Evolutionary conservation across 352 stramenopile genomes (phyloP), one percentile per base, ranked within the genome.

Genomic region (Phytophthora sp.): DNA sequence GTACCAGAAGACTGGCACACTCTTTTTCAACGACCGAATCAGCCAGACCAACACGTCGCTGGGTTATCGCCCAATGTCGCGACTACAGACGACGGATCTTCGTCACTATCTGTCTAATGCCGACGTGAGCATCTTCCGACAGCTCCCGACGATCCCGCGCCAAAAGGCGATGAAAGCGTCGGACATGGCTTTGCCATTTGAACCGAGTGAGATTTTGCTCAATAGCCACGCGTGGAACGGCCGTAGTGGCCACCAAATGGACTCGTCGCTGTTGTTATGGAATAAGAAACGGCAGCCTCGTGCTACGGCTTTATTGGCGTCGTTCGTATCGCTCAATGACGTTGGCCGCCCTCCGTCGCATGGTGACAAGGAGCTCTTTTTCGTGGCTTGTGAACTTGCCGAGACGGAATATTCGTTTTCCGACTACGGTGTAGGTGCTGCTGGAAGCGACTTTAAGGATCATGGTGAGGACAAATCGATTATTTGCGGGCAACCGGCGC

Each of bases 221-320:
- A 72, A 56, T 4, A 86, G 72, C 21, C 76, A 88, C 50, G 41
- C 71, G 39, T 90, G 78, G 76, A 88, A 82, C 30, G 57, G 72
- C 21, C 79, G 70, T 1, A 71, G 77, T 5, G 79, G 81, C 31
- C 77, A 88, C 18, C 75, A 87, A n/a, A 69, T 83, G 39, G 82
- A 90, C 54, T 86, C 82, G 44, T 86, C 82, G 12, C 38, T 90
- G 20, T 33, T 87, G 30, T 67, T 88, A 0, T 90, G 82, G 82
- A 88, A 47, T 46, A 88, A 89, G 64, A 50, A 67, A 7, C 57
- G 64, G 18, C 79, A 90, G 46, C 68, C 64, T 7, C 77, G 73
- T 26, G 79, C 82, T 15, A 90, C 82, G 0, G 68, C 71, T 8
- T 44, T 84, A 16, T 44, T 90, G 33, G 71, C 57, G 0, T 87